Conservation (phyloP, 345 rosid species). For the Dovyalis caffra region DNA sequence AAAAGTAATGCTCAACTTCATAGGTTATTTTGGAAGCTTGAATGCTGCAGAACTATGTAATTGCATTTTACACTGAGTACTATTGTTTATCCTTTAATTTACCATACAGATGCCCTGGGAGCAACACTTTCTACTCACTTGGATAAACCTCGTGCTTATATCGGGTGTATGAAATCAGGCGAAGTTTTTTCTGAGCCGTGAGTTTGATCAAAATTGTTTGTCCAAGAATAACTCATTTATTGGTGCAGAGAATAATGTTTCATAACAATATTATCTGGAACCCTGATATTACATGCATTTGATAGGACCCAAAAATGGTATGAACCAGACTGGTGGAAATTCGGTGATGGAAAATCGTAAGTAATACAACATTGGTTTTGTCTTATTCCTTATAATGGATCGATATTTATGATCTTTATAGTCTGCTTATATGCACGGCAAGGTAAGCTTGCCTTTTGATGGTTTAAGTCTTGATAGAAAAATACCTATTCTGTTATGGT, state of each 20-base stretch:
- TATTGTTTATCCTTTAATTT: constrained; percentile 7
- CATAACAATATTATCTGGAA: background rate
- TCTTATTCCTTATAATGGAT: background rate
- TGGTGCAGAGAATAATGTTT: background rate
- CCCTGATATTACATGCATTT: constrained; percentile 12
- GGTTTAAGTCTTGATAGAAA: background rate
- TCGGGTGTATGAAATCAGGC: constrained; percentile 91
- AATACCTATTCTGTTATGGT: background rate
- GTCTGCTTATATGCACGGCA: background rate
- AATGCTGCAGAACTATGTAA: background rate
- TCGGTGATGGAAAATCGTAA: constrained; percentile 77
- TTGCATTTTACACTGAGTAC: background rate
- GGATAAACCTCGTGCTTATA: constrained; percentile 63
- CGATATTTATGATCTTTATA: background rate
- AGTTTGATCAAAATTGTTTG: constrained; percentile 31
- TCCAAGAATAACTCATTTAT: constrained; percentile 1
- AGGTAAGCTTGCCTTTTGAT: background rate
- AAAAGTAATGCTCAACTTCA: background rate
- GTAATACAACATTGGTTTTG: constrained; percentile 17
- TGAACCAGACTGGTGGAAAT: constrained; percentile 97
- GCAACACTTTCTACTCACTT: constrained; percentile 64
- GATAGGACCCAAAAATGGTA: constrained; percentile 68
- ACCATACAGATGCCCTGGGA: constrained; percentile 60
- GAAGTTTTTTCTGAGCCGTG: constrained; percentile 71
- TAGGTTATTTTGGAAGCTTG: constrained; percentile 11